A percentile compares a stretch with the other conserved stretches of the same genome.
Conservation (phyloP, 202 grass and related monocot genomes). For the Setaria italica region DNA sequence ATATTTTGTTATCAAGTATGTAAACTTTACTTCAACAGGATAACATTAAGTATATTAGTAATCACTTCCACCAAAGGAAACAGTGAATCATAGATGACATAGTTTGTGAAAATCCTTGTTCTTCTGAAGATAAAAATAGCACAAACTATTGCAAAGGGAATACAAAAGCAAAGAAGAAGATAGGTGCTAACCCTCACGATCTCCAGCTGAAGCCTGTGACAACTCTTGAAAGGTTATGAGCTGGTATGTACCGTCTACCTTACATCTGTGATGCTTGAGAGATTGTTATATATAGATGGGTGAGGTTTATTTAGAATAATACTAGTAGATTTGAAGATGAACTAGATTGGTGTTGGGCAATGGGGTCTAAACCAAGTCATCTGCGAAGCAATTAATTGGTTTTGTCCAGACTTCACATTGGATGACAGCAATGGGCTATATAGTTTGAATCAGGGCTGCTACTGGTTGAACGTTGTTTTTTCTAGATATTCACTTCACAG, state of each 20-base stretch:
- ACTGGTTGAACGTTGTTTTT: background rate
- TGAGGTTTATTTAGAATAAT: constrained; percentile 1
- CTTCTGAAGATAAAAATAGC: background rate
- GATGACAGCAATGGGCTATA: constrained; percentile 3
- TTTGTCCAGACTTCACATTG: constrained; percentile 1
- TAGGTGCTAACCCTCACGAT: background rate
- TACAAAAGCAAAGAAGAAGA: background rate
- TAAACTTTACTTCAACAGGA: background rate
- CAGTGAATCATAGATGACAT: background rate
- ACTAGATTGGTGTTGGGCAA: background rate
- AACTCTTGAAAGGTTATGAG: constrained; percentile 7
- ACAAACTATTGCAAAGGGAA: background rate
- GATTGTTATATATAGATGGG: background rate
- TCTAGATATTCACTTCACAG: background rate
- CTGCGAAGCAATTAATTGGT: background rate
- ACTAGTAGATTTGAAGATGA: background rate
- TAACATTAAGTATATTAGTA: background rate
- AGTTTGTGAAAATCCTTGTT: background rate
- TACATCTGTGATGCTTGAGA: constrained; percentile 3
- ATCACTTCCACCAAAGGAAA: background rate
- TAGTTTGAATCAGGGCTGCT: background rate
- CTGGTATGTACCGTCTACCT: background rate
- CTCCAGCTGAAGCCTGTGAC: background rate
- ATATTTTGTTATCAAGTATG: background rate
- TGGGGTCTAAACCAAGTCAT: background rate